Conservation (phyloP, 257 asterid genomes). For the Solanum infundibuliforme region DNA sequence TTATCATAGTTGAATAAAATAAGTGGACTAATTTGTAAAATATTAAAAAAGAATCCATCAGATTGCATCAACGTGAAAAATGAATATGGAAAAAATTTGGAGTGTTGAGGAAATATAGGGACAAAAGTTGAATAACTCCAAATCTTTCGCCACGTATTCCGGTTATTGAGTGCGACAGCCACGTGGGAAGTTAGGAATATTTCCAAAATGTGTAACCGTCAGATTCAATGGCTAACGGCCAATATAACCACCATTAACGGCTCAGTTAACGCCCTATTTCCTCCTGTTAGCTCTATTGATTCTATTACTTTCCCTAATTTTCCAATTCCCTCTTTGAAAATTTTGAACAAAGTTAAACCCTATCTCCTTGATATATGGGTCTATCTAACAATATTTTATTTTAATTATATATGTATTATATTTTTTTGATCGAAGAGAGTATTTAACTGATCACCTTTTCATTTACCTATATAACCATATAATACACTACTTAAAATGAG, state of each 20-base stretch:
- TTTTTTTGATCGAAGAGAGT: background rate
- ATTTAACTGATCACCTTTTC: background rate
- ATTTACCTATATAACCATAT: no score
- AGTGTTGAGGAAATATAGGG: background rate
- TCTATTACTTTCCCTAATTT: background rate
- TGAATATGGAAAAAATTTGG: background rate
- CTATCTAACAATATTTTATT: background rate
- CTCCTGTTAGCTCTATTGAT: background rate
- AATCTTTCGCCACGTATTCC: constrained; percentile 28
- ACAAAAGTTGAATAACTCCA: constrained; percentile 6
- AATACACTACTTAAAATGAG: background rate
- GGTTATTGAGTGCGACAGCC: constrained; percentile 32
- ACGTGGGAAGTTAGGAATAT: constrained; percentile 22
- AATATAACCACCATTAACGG: background rate
- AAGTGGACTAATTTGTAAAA: background rate
- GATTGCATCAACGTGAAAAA: background rate
- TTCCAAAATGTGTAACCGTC: constrained; percentile 20
- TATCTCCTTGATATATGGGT: background rate
- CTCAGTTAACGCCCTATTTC: background rate
- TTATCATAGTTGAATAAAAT: background rate
- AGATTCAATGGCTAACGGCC: constrained; percentile 35
- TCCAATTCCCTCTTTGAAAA: background rate
- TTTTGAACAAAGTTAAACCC: background rate
- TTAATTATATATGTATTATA: background rate
- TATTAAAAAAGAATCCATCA: background rate